Conservation (phyloP, 352 stramenopile species). For the Globisporangium spinosum region DNA sequence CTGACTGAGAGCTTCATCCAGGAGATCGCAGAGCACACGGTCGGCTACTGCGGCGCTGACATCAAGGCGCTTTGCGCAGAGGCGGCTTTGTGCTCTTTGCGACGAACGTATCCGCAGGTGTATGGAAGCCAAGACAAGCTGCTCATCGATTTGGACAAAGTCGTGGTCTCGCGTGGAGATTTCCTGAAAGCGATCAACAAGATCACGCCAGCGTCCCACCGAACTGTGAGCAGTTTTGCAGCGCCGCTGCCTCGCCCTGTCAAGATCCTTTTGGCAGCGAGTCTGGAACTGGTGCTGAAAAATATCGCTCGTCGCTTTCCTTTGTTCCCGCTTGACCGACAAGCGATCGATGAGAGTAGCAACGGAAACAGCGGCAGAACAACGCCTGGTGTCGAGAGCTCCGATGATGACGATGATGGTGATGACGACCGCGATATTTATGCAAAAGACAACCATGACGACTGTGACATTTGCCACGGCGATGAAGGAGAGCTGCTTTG, state of each 20-base stretch:
- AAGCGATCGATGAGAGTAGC: conserved; percentile 32
- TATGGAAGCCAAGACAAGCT: conserved; percentile 80
- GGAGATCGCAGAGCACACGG: conserved; percentile 78
- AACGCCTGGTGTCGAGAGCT: not conserved
- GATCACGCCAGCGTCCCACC: conserved; percentile 78
- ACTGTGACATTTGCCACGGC: conserved; percentile 70
- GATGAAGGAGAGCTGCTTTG: conserved; percentile 53
- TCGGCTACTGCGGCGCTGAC: conserved; percentile 90
- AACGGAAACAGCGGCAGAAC: conserved; percentile 10
- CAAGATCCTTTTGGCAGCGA: conserved; percentile 37
- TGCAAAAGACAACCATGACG: conserved; percentile 45
- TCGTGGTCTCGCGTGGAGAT: conserved; percentile 71
- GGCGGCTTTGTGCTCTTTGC: conserved; percentile 84
- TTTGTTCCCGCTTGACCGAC: conserved; percentile 51
- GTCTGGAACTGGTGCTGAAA: conserved; percentile 39
- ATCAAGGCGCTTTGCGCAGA: conserved; percentile 91
- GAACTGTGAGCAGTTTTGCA: conserved; percentile 67
- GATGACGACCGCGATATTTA: conserved; percentile 72
- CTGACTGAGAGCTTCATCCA: conserved; percentile 55
- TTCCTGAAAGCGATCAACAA: conserved; percentile 74
- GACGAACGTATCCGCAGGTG: conserved; percentile 85
- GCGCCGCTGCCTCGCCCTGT: conserved; percentile 61
- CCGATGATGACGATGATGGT: conserved; percentile 25
- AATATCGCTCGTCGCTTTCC: conserved; percentile 56
- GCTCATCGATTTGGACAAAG: conserved; percentile 62